Evolutionary conservation across 768 basidiomycete species (phyloP).

Genomic region (Boletus rex-veris): DNA sequence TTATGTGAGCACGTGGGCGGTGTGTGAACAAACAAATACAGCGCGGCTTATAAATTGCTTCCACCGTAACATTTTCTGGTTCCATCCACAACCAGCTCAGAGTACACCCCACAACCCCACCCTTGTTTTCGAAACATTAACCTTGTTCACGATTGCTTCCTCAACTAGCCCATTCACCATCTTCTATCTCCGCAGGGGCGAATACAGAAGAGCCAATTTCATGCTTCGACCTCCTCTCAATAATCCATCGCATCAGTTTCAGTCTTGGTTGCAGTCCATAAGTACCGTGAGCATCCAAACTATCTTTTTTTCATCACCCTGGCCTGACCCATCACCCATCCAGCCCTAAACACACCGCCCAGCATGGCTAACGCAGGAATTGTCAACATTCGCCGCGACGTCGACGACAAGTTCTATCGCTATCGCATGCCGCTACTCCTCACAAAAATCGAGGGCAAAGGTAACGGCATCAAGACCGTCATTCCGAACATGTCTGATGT

Average conservation of each 20-base stretch:
- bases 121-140: background rate
- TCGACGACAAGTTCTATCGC: slow-evolving; percentile 95
- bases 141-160: slow-evolving; percentile 26
- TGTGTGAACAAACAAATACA: slow-evolving; percentile 25
- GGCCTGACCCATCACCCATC: background rate
- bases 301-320: background rate
- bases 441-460: slow-evolving; percentile 98
- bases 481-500: slow-evolving; percentile 98
- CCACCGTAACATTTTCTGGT: background rate
- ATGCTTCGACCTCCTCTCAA: slow-evolving; percentile 88
- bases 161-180: slow-evolving; percentile 14
- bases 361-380: slow-evolving; percentile 79
- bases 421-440: slow-evolving; percentile 95
- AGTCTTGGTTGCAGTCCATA: slow-evolving; percentile 48
- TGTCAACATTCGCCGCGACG: slow-evolving; percentile 93
- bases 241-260: slow-evolving; percentile 64
- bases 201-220: slow-evolving; percentile 48
- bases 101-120: too few relatives aligned
- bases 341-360: slow-evolving; percentile 60
- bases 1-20: slow-evolving; percentile 1
- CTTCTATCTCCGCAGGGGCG: slow-evolving; percentile 33
- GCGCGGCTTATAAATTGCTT: slow-evolving; percentile 24
- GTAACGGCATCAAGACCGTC: slow-evolving; percentile 99
- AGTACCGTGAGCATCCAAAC: slow-evolving; percentile 44
- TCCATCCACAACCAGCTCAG: background rate